phyloP scores from a whole-genome alignment of 371 early-diverging fungal genomes.

The Mucor lusitanicus region DNA sequence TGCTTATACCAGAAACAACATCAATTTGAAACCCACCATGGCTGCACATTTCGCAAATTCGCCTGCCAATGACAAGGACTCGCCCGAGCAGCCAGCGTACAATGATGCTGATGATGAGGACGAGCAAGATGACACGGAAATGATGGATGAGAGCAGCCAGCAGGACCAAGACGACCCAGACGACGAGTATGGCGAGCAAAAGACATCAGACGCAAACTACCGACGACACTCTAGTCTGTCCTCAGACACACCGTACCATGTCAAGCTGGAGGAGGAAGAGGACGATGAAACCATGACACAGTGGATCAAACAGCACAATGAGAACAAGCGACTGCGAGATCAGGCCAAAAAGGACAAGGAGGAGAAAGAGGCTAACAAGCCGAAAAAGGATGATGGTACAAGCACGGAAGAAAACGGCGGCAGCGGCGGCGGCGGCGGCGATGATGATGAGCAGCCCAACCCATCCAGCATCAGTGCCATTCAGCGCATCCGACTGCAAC shows the following conservation, averaged over 20 bases:
- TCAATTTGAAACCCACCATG: conserved; percentile 38
- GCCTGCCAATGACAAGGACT: conserved; percentile 1
- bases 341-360: not conserved
- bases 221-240: conserved; percentile 1
- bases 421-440: too few relatives aligned
- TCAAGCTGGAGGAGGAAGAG: conserved; percentile 8
- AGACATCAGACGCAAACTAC: not conserved
- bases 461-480: conserved; percentile 47
- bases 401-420: not conserved
- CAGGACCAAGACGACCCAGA: conserved; percentile 2
- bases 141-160: not conserved
- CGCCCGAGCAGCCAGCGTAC: not conserved
- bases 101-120: not conserved
- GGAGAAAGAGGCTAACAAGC: not conserved
- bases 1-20: conserved; percentile 42
- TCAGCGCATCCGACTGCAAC: conserved; percentile 43
- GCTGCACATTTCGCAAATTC: conserved; percentile 36
- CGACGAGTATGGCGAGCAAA: not conserved
- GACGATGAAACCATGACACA: conserved; percentile 6
- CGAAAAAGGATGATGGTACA: not conserved
- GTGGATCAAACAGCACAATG: conserved; percentile 5
- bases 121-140: not conserved
- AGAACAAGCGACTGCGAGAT: not conserved
- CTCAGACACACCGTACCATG: not conserved
- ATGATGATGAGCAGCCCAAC: not conserved